Conservation (phyloP, 805 yeast genomes). For the Saccharomyces cerevisiae region DNA sequence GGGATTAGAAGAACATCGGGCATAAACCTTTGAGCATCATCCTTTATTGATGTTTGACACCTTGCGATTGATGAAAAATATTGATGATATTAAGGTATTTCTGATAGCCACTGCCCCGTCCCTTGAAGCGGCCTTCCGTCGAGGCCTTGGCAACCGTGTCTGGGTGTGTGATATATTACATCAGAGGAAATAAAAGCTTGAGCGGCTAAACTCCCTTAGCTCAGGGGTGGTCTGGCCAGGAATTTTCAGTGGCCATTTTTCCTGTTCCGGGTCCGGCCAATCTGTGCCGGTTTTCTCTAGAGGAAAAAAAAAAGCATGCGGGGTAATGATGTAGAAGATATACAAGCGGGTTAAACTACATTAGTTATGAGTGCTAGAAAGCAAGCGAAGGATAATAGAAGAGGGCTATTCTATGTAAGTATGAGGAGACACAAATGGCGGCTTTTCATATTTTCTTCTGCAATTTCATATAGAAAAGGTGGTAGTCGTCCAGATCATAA, state of each 20-base stretch:
- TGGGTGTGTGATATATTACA: not conserved
- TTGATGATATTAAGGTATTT: not conserved
- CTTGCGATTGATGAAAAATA: not conserved
- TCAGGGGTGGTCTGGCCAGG: not conserved
- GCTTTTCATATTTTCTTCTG: constrained; percentile 21
- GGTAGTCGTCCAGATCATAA: constrained; percentile 69
- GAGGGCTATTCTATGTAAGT: not conserved
- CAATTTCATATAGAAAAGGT: constrained; percentile 62
- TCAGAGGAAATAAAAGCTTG: not conserved
- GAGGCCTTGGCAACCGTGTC: not conserved
- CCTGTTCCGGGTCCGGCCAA: not conserved
- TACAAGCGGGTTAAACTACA: not conserved
- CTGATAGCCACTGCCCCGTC: not conserved
- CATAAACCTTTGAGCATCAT: not conserved
- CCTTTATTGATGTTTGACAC: not conserved
- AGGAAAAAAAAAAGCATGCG: not conserved
- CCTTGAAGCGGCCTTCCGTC: not conserved
- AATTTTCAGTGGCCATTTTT: not conserved
- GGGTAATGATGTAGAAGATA: not conserved
- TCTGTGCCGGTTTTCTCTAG: not conserved
- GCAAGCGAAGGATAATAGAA: not conserved
- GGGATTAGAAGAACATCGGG: not conserved
- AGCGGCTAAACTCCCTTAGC: not conserved
- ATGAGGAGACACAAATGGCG: not conserved
- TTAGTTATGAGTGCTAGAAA: not conserved